Percentiles rank a stretch among this genome's conserved stretches.
phyloP scores from a whole-genome alignment of 768 basidiomycete species.

The Hericium alpestre region DNA sequence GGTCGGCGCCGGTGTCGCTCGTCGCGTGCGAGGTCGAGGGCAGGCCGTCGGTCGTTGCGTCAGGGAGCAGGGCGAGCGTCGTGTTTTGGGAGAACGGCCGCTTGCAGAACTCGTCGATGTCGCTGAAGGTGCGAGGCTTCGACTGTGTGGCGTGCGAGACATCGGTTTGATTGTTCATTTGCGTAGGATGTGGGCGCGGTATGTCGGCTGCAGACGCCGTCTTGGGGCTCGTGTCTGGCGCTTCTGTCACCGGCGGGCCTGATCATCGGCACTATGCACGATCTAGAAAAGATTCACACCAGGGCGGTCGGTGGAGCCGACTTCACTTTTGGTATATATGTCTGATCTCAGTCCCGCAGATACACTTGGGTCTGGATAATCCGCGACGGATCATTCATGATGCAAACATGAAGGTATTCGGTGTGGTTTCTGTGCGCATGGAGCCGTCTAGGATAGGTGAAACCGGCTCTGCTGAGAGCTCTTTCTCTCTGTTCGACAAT shows the following conservation, averaged over 20 bases:
- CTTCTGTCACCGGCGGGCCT: constrained; percentile 45
- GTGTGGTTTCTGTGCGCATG: constrained; percentile 47
- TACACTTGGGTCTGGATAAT: constrained; percentile 60
- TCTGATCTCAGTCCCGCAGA: constrained; percentile 25
- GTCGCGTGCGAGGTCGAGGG: constrained; percentile 45
- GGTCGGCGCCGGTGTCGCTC: constrained; percentile 55
- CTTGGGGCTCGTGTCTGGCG: constrained; percentile 45
- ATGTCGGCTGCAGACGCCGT: constrained; percentile 38
- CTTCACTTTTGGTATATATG: not conserved
- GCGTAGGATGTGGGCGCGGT: constrained; percentile 39
- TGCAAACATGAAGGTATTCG: constrained; percentile 44
- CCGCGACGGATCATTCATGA: constrained; percentile 62
- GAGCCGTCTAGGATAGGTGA: constrained; percentile 47
- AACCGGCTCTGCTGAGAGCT: constrained; percentile 34
- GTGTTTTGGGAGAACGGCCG: constrained; percentile 58
- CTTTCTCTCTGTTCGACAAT: constrained; percentile 60
- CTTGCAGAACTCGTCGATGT: constrained; percentile 58
- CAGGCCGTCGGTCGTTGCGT: constrained; percentile 53
- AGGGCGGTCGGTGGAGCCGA: constrained; percentile 42
- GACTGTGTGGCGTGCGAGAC: not conserved
- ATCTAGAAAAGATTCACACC: constrained; percentile 73
- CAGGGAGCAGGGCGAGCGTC: constrained; percentile 58
- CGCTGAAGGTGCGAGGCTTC: constrained; percentile 43
- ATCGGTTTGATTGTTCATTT: not conserved
- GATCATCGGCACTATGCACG: constrained; percentile 53